Evolutionary conservation across 78 protist species (phyloP).

Genomic region (Polysphondylium violaceum): DNA sequence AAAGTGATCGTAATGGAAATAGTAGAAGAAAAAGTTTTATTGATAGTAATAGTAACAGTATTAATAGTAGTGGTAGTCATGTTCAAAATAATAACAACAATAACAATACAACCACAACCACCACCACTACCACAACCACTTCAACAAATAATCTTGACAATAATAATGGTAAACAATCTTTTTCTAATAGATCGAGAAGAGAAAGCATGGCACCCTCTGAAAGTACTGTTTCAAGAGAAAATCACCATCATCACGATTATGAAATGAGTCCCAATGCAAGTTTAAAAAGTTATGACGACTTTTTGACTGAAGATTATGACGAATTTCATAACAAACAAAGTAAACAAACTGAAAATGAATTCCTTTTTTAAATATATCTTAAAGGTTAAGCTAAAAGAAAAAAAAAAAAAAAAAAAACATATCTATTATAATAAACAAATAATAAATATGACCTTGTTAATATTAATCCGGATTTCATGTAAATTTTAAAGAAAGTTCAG

Average conservation of each 20-base stretch:
- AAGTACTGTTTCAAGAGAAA: too few species aligned
- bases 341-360: slow-evolving; percentile 14
- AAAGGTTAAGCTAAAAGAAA: too few species aligned
- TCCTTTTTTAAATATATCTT: too few species aligned
- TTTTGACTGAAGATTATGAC: too few species aligned
- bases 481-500: too few species aligned
- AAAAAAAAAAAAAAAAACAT: too few species aligned
- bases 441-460: too few species aligned
- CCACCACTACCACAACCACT: not conserved
- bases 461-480: too few species aligned
- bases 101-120: not conserved
- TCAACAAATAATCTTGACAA: not conserved
- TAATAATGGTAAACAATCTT: not conserved
- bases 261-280: slow-evolving; percentile 23
- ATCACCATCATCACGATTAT: not conserved
- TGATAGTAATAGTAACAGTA: not conserved
- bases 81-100: not conserved
- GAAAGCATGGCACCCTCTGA: too few species aligned
- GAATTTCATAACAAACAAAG: too few species aligned
- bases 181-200: not conserved
- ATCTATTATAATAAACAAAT: too few species aligned
- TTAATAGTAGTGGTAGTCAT: not conserved
- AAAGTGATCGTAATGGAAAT: not conserved
- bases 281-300: slow-evolving; percentile 36
- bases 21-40: slow-evolving; percentile 13